phyloP scores from a whole-genome alignment of 768 basidiomycete species.

The Psilocybe azurescens region DNA sequence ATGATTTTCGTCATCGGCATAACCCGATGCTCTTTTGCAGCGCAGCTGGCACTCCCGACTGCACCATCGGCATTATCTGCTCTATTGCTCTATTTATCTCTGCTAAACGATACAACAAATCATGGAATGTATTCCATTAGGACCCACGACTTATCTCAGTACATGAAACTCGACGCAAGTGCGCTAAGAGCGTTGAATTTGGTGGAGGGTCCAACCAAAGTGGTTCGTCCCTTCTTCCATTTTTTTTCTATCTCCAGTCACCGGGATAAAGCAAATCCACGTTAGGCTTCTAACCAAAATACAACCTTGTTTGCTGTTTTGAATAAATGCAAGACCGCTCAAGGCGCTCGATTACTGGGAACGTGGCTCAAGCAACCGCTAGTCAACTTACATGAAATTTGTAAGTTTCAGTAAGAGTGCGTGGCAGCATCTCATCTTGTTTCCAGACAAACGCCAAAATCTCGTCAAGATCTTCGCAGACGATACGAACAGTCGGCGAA shows the following conservation, averaged over 20 bases:
- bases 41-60: slow-evolving; percentile 75
- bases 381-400: slow-evolving; percentile 91
- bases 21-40: slow-evolving; percentile 40
- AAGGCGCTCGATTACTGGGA: slow-evolving; percentile 86
- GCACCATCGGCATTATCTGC: slow-evolving; percentile 86
- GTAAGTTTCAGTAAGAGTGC: slow-evolving; percentile 47
- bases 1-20: slow-evolving; percentile 1
- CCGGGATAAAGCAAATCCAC: not conserved
- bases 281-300: slow-evolving; percentile 71
- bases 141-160: slow-evolving; percentile 91
- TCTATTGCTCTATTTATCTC: slow-evolving; percentile 79
- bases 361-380: slow-evolving; percentile 97
- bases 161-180: slow-evolving; percentile 96
- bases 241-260: not conserved
- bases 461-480: slow-evolving; percentile 89
- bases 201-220: slow-evolving; percentile 70
- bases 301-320: slow-evolving; percentile 88
- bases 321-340: slow-evolving; percentile 96
- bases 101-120: slow-evolving; percentile 79
- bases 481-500: slow-evolving; percentile 71
- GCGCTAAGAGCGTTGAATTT: slow-evolving; percentile 90
- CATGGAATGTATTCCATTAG: slow-evolving; percentile 80
- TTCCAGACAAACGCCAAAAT: slow-evolving; percentile 80
- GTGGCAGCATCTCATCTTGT: not conserved
- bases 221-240: slow-evolving; percentile 34